Percentiles rank a stretch among this genome's conserved stretches.
Evolutionary conservation across 306 rosid species (phyloP).

Genomic region (Oxytropis ochrocephala): DNA sequence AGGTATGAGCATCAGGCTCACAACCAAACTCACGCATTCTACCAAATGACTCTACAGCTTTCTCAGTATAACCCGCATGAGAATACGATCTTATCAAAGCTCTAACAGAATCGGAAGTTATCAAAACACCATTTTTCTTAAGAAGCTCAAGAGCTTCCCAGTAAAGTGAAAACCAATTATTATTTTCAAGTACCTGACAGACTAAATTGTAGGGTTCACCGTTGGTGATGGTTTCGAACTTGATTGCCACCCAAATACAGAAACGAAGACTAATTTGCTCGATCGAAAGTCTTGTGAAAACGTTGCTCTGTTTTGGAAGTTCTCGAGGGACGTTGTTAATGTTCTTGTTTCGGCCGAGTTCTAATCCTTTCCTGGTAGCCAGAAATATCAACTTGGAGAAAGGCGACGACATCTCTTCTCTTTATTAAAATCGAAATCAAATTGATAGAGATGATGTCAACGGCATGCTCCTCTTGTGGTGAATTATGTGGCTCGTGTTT

Average conservation of each 20-base stretch:
- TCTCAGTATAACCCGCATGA: conserved; percentile 28
- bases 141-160: conserved; percentile 49
- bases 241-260: conserved; percentile 59
- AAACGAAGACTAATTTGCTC: conserved; percentile 33
- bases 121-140: conserved; percentile 29
- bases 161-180: conserved; percentile 39
- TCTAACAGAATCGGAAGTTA: conserved; percentile 37
- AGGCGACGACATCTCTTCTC: not conserved
- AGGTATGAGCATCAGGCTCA: conserved; percentile 43
- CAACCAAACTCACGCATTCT: conserved; percentile 46
- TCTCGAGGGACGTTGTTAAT: not conserved
- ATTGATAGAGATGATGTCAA: no score
- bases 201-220: conserved; percentile 15
- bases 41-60: conserved; percentile 50
- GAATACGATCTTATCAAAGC: conserved; percentile 38
- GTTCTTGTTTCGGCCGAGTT: not conserved
- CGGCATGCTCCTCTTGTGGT: no score
- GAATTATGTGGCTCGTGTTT: no score
- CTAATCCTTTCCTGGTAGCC: not conserved
- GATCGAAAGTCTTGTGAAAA: not conserved
- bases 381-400: not conserved
- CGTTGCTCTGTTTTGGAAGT: not conserved
- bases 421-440: no score
- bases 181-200: conserved; percentile 20
- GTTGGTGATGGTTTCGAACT: conserved; percentile 12